These are phyloP conservation scores for Amylocarpus encephaloides DNA, from an alignment of 2,329 filamentous ascomycete genomes.

Conservation along the genomic window DNA sequence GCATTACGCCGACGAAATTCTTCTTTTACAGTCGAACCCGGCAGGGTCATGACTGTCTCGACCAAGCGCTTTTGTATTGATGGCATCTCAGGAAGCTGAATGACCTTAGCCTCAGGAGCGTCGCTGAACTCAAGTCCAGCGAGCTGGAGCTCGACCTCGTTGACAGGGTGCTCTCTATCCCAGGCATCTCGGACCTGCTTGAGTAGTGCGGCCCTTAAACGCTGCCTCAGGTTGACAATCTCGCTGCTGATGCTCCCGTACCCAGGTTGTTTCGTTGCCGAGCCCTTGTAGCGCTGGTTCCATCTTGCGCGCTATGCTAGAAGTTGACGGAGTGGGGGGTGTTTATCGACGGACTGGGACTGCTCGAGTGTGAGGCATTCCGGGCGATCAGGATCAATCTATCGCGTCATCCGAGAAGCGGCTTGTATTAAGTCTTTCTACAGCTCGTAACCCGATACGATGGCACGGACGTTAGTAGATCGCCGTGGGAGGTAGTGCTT, in stretches of 20 bases:
- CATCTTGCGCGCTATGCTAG: slow-evolving; percentile 13
- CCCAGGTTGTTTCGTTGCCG: slow-evolving; percentile 7
- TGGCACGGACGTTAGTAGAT: slow-evolving; percentile 13
- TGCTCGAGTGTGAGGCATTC: slow-evolving; percentile 16
- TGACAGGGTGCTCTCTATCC: slow-evolving; percentile 16
- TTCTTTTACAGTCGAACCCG: slow-evolving; percentile 16
- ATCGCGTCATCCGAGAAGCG: slow-evolving; percentile 16
- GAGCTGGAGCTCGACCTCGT: slow-evolving; percentile 19
- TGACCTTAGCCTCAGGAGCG: background rate
- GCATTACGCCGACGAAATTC: slow-evolving; percentile 19
- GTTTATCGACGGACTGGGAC: slow-evolving; percentile 17
- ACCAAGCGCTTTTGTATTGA: slow-evolving; percentile 24
- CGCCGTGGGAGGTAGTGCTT: slow-evolving; percentile 16
- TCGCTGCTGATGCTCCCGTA: slow-evolving; percentile 10
- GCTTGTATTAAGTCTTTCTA: slow-evolving; percentile 14
- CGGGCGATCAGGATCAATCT: slow-evolving; percentile 16
- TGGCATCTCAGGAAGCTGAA: slow-evolving; percentile 16
- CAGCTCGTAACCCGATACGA: slow-evolving; percentile 13
- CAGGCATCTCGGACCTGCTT: slow-evolving; percentile 12
- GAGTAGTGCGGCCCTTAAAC: slow-evolving; percentile 12
- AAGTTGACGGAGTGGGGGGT: slow-evolving; percentile 13
- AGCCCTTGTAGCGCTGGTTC: slow-evolving; percentile 15
- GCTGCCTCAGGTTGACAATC: slow-evolving; percentile 17
- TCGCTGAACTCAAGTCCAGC: slow-evolving; percentile 11
- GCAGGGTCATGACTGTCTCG: slow-evolving; percentile 26